Evolutionary conservation across 208 protist species (phyloP).

Genomic region (Crithidia sp.): DNA sequence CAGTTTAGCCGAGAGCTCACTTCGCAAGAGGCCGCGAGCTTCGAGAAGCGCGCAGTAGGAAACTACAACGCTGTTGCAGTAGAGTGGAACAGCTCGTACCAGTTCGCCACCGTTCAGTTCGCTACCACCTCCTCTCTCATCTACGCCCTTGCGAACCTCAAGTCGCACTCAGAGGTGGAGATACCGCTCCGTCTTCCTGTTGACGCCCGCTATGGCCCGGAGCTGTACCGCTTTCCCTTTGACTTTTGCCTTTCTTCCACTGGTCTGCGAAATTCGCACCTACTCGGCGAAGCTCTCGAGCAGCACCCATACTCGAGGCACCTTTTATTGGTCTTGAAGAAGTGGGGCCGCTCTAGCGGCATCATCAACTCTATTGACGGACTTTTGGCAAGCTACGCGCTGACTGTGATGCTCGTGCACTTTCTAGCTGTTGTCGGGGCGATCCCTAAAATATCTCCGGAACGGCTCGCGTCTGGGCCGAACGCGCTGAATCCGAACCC

Average conservation of each 20-base stretch:
- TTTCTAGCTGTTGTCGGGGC: conserved; percentile 70
- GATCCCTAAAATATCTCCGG: conserved; percentile 58
- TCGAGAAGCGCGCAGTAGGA: conserved; percentile 49
- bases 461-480: conserved; percentile 46
- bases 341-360: conserved; percentile 82
- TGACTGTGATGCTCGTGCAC: conserved; percentile 89
- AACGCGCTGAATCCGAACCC: conserved; percentile 61
- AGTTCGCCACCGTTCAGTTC: conserved; percentile 85
- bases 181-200: conserved; percentile 82
- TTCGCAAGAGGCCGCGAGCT: conserved; percentile 47
- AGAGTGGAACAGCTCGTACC: conserved; percentile 78
- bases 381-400: conserved; percentile 84
- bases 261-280: conserved; percentile 82
- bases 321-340: conserved; percentile 82
- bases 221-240: conserved; percentile 89
- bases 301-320: conserved; percentile 80
- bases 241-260: conserved; percentile 91
- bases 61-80: conserved; percentile 72
- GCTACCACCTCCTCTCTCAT: conserved; percentile 62
- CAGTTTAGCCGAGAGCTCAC: conserved; percentile 76
- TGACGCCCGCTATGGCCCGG: conserved; percentile 78
- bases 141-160: conserved; percentile 71
- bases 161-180: conserved; percentile 72
- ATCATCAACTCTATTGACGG: conserved; percentile 90
- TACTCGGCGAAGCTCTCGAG: conserved; percentile 70